A percentile compares a stretch with the other conserved stretches of the same genome.
phyloP scores from a whole-genome alignment of 2,329 filamentous ascomycete species.

The Cladosporium sp. region DNA sequence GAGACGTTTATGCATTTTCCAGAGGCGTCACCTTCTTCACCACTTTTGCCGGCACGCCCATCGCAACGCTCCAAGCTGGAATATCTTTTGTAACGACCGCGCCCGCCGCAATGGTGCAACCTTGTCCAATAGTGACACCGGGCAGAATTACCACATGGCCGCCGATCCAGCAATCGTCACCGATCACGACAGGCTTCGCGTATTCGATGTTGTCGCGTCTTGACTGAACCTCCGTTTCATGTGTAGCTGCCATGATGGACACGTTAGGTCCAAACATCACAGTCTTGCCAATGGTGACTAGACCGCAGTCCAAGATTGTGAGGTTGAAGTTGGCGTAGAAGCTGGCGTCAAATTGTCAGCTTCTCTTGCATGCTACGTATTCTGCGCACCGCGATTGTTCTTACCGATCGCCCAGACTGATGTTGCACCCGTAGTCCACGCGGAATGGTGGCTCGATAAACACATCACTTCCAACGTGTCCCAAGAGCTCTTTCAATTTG shows the following conservation, averaged over 20 bases:
- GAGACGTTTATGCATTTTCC: neutral
- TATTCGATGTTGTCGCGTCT: constrained; percentile 48
- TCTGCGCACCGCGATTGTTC: neutral
- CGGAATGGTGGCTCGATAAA: constrained; percentile 53
- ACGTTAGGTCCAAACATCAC: constrained; percentile 53
- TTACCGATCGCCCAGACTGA: constrained; percentile 48
- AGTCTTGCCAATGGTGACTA: constrained; percentile 50
- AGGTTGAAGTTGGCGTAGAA: constrained; percentile 61
- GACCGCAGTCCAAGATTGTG: constrained; percentile 49
- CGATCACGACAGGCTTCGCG: constrained; percentile 46
- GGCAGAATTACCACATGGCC: constrained; percentile 25
- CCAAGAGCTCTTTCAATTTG: constrained; percentile 10
- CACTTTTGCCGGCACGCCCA: constrained; percentile 21
- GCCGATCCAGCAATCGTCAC: constrained; percentile 28
- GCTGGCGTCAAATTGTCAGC: constrained; percentile 29
- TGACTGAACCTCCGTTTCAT: constrained; percentile 48
- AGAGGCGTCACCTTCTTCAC: constrained; percentile 20
- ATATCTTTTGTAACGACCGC: constrained; percentile 22
- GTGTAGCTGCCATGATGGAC: constrained; percentile 50
- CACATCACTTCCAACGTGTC: constrained; percentile 6
- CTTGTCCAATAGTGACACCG: constrained; percentile 23
- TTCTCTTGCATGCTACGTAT: neutral
- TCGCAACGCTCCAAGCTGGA: constrained; percentile 23
- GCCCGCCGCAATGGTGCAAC: constrained; percentile 22
- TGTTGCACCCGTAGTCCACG: constrained; percentile 64